Conservation (phyloP, 805 yeast genomes). For the Lachancea meyersii region DNA sequence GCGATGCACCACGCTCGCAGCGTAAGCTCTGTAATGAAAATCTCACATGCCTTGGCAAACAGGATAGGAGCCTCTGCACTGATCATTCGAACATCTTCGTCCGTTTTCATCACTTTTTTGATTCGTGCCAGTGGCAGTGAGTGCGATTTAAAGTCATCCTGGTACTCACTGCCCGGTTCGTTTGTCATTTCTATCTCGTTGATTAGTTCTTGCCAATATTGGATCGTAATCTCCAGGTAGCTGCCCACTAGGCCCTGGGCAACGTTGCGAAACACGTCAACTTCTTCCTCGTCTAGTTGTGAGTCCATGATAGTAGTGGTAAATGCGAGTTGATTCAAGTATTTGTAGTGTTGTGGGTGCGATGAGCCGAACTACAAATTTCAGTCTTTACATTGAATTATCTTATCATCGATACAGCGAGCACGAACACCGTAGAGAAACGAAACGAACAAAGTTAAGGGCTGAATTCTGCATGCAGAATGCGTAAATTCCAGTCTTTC, state of each 20-base stretch:
- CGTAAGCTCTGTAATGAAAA: slow-evolving; percentile 92
- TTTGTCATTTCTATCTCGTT: slow-evolving; percentile 52
- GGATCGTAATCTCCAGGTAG: slow-evolving; percentile 83
- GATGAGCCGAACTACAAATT: not conserved
- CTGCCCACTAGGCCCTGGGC: slow-evolving; percentile 86
- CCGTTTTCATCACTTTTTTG: slow-evolving; percentile 96
- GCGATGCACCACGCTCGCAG: slow-evolving; percentile 99
- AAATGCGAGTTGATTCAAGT: not conserved
- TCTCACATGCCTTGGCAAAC: slow-evolving; percentile 97
- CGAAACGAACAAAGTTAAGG: not conserved
- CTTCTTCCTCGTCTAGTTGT: slow-evolving; percentile 31
- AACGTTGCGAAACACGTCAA: slow-evolving; percentile 72
- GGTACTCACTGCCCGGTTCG: slow-evolving; percentile 55
- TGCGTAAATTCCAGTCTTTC: slow-evolving; percentile 28
- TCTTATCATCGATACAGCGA: not conserved
- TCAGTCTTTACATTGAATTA: not conserved
- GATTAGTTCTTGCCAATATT: slow-evolving; percentile 95
- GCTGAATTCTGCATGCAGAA: not conserved
- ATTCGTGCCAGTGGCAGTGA: slow-evolving; percentile 94
- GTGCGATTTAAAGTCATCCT: slow-evolving; percentile 88
- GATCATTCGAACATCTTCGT: slow-evolving; percentile 95
- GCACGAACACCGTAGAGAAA: not conserved
- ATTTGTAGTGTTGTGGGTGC: not conserved
- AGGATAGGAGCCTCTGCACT: slow-evolving; percentile 97
- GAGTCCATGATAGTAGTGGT: slow-evolving; percentile 1